Conservation (phyloP, 495 filamentous ascomycete genomes). For the Penicillium lividum region DNA sequence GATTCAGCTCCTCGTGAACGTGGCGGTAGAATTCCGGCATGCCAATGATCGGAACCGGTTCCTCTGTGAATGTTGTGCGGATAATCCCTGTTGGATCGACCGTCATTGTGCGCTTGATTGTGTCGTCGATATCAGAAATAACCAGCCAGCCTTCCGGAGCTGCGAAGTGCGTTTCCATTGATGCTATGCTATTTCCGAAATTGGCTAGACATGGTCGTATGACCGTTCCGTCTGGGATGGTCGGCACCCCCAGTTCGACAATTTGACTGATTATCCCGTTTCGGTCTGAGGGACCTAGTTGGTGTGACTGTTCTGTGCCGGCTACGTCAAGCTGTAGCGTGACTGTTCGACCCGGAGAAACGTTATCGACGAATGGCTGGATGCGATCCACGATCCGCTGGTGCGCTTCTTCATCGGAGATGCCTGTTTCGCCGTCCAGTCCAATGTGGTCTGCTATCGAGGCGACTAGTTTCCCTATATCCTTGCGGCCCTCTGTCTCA, state of each 20-base stretch:
- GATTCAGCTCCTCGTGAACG: slow-evolving; percentile 57
- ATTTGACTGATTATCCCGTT: slow-evolving; percentile 70
- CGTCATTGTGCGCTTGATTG: slow-evolving; percentile 89
- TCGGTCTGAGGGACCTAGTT: slow-evolving; percentile 66
- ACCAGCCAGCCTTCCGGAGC: slow-evolving; percentile 82
- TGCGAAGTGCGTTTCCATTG: slow-evolving; percentile 69
- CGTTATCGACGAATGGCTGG: slow-evolving; percentile 72
- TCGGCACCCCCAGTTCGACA: slow-evolving; percentile 37
- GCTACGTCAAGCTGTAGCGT: slow-evolving; percentile 55
- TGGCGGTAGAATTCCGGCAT: slow-evolving; percentile 83
- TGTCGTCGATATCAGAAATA: slow-evolving; percentile 93
- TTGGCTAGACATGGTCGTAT: slow-evolving; percentile 36
- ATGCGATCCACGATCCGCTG: slow-evolving; percentile 68
- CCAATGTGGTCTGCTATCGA: slow-evolving; percentile 71
- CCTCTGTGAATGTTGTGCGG: slow-evolving; percentile 76
- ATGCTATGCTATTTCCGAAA: slow-evolving; percentile 46
- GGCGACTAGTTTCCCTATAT: slow-evolving; percentile 66
- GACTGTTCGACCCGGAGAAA: slow-evolving; percentile 67
- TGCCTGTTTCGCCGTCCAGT: slow-evolving; percentile 60
- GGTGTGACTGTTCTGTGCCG: slow-evolving; percentile 42
- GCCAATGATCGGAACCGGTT: slow-evolving; percentile 66
- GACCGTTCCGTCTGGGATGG: slow-evolving; percentile 31
- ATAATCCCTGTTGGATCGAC: slow-evolving; percentile 76
- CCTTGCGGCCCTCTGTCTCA: slow-evolving; percentile 62
- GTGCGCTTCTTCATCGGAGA: slow-evolving; percentile 55